Evolutionary conservation across 2,329 filamentous ascomycete species (phyloP), one percentile per base, ranked within the genome.

Genomic region (Colletotrichum siamense): DNA sequence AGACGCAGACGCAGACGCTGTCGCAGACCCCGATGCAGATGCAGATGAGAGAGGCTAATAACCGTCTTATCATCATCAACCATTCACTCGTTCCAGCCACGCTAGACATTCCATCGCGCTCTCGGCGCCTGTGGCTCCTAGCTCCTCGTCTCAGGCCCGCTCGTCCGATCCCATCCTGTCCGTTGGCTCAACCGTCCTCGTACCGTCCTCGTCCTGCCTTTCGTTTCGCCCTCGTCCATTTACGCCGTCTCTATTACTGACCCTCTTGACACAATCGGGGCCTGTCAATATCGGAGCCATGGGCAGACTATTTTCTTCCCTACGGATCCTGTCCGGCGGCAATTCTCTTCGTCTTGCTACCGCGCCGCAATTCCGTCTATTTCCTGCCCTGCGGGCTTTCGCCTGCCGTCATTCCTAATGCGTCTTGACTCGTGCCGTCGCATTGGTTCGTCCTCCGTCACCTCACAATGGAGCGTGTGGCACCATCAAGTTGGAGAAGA

Each of bases 391-490:
- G 18, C 63, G 62, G 73, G 32, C 36, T 62, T 26, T 72, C 44
- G 52, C 7, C 57, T 34, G 57, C 73, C 70, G 70, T 65, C 64
- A 61, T 73, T 64, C 65, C 64, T 34, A 66, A 69, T 59, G 64
- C 65, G 44, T 64, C 70, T 76, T 76, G 74, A 76, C 74, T 76
- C 74, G 26, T 76, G 74, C 57, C 49, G 74, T 76, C 70, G 70
- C 74, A 74, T 65, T 74, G 70, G 49, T 61, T 69, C 64, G 34
- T 36, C 61, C 26, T 63, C 59, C 28, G 10, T 65, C 59, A 69
- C 32, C 36, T 52, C 39, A 34, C 13, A 30, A 44, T 69, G 69
- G 44, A 65, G 44, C 52, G 49, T 57, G 70, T 76, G 74, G 70
- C 65, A 69, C 74, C 70, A 61, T 61, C 26, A 52, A 64, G 55